Conservation (phyloP, 148 eudicot species). For the Arbutus unedo region DNA sequence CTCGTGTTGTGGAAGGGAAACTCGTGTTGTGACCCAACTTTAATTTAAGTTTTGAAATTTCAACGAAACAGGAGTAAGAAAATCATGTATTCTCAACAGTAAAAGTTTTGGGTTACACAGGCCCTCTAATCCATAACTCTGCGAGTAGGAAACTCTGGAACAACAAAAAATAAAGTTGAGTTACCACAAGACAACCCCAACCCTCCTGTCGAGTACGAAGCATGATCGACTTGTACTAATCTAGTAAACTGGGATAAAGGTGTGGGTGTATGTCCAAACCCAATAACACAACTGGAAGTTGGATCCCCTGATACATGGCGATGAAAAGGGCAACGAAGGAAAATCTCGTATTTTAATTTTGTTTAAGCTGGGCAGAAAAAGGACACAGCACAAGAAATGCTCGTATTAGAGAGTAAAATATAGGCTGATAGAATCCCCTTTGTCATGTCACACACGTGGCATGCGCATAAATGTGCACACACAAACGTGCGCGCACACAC, state of each 20-base stretch:
- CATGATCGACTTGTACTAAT: background rate
- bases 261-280: background rate
- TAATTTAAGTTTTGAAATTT: background rate
- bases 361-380: background rate
- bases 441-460: background rate
- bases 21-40: background rate
- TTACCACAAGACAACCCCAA: background rate
- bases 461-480: background rate
- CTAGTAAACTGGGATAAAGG: background rate
- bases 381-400: background rate
- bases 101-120: background rate
- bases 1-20: background rate
- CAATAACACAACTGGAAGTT: background rate
- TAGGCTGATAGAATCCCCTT: background rate
- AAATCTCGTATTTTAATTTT: background rate
- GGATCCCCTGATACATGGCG: background rate
- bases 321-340: background rate
- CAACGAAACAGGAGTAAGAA: too few relatives aligned
- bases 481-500: background rate
- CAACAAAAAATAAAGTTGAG: background rate
- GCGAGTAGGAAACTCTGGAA: background rate
- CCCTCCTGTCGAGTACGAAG: background rate
- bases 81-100: background rate
- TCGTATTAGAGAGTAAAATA: background rate
- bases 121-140: background rate